Percentiles rank a stretch among this genome's conserved stretches.
Conservation (phyloP, 2,329 filamentous ascomycete species). For the Zarea fungicola region DNA sequence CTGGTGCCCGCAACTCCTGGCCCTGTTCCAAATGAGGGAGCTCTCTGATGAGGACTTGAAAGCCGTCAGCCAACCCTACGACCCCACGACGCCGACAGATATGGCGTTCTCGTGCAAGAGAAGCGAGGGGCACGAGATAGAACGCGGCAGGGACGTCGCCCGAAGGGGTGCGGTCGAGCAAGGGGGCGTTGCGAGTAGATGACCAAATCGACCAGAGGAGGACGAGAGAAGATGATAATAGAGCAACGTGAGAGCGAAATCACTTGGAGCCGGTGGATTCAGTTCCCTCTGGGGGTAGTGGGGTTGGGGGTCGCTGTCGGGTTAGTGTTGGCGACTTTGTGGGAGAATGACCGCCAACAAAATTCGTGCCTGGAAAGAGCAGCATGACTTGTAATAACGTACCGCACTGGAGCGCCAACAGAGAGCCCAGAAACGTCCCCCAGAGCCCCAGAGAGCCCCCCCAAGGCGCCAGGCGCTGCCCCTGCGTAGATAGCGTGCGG, state of each 20-base stretch:
- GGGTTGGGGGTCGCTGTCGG: too few relatives aligned
- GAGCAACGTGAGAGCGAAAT: neutral
- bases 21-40: neutral
- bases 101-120: neutral
- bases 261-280: neutral
- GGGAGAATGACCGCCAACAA: neutral
- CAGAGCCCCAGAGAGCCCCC: too few relatives aligned
- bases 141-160: neutral
- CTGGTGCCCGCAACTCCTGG: too few relatives aligned
- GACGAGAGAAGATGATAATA: neutral
- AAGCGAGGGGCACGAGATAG: neutral
- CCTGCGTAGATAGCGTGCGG: too few relatives aligned
- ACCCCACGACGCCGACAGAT: neutral
- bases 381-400: too few relatives aligned
- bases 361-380: neutral
- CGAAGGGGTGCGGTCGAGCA: neutral
- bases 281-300: conserved; percentile 1
- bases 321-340: neutral
- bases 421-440: too few relatives aligned
- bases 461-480: too few relatives aligned
- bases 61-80: neutral
- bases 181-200: neutral
- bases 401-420: too few relatives aligned
- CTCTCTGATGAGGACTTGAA: neutral
- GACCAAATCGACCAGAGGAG: neutral